A percentile compares a stretch with the other conserved stretches of the same genome.
Conservation (phyloP, 768 basidiomycete genomes). For the Dacryopinax primogenitus region DNA sequence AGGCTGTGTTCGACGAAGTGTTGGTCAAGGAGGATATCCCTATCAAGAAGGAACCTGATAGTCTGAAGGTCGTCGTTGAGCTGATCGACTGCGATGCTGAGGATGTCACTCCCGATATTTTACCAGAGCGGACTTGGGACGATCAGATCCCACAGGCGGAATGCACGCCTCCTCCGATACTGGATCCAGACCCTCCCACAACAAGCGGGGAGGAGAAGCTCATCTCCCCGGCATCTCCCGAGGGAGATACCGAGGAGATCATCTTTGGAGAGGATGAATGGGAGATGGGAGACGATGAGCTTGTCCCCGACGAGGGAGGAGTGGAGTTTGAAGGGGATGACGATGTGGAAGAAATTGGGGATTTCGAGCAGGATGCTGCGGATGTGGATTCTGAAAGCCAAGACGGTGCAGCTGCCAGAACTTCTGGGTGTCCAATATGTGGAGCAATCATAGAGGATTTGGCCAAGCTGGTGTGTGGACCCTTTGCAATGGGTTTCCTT, state of each 20-base stretch:
- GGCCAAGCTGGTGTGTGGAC: conserved; percentile 24
- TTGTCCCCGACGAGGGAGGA: conserved; percentile 25
- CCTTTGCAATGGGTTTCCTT: conserved; percentile 17
- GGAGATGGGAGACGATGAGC: conserved; percentile 64
- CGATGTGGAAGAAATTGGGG: conserved; percentile 23
- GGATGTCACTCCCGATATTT: neutral
- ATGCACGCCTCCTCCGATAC: neutral
- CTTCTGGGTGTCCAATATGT: conserved; percentile 24
- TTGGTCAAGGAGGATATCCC: too few species aligned
- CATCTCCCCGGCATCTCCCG: neutral
- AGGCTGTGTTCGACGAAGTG: neutral
- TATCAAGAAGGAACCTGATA: neutral
- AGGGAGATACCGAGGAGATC: neutral
- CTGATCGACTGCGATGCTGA: neutral
- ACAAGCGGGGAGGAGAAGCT: too few species aligned
- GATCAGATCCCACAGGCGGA: neutral
- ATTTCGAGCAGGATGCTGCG: conserved; percentile 17
- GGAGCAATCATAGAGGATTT: conserved; percentile 23
- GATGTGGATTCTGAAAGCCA: conserved; percentile 1
- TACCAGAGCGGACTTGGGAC: neutral
- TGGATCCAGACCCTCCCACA: neutral
- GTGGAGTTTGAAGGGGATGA: conserved; percentile 24
- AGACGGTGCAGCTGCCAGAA: neutral
- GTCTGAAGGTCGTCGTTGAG: neutral
- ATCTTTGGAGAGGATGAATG: conserved; percentile 38